Conservation (phyloP, 768 basidiomycete genomes). For the Amyloporia xantha region DNA sequence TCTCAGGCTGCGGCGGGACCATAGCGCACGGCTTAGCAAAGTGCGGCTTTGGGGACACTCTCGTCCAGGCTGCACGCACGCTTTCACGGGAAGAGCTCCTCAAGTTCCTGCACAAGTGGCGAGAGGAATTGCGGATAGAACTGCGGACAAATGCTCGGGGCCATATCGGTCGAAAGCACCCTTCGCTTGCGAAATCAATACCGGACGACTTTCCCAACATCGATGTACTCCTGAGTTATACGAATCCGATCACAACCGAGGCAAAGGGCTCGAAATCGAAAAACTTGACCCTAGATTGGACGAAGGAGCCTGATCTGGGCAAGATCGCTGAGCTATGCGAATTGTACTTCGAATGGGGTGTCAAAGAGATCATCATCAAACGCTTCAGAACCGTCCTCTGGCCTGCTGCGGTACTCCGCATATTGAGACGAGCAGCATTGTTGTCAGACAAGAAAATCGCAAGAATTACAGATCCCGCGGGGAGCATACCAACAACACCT, state of each 20-base stretch:
- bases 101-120: slow-evolving; percentile 57
- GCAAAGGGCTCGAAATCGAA: slow-evolving; percentile 12
- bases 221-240: slow-evolving; percentile 71
- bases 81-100: slow-evolving; percentile 36
- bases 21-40: slow-evolving; percentile 75
- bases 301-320: slow-evolving; percentile 57
- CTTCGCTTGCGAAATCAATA: slow-evolving; percentile 56
- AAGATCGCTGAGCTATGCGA: slow-evolving; percentile 78
- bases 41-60: slow-evolving; percentile 72
- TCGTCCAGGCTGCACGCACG: slow-evolving; percentile 52
- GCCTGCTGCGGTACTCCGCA: slow-evolving; percentile 64
- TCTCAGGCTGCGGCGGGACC: slow-evolving; percentile 58
- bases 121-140: slow-evolving; percentile 52
- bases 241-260: slow-evolving; percentile 70
- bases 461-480: background rate
- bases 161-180: slow-evolving; percentile 56
- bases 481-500: slow-evolving; percentile 32
- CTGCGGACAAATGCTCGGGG: slow-evolving; percentile 64
- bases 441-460: slow-evolving; percentile 33
- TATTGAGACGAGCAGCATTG: slow-evolving; percentile 59
- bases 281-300: slow-evolving; percentile 37
- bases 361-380: slow-evolving; percentile 73
- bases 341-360: slow-evolving; percentile 89
- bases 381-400: slow-evolving; percentile 81
- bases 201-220: slow-evolving; percentile 65